These are phyloP conservation scores for Nicotiana sylvestris DNA, from an alignment of 257 asterid genomes.

Conservation along the genomic window DNA sequence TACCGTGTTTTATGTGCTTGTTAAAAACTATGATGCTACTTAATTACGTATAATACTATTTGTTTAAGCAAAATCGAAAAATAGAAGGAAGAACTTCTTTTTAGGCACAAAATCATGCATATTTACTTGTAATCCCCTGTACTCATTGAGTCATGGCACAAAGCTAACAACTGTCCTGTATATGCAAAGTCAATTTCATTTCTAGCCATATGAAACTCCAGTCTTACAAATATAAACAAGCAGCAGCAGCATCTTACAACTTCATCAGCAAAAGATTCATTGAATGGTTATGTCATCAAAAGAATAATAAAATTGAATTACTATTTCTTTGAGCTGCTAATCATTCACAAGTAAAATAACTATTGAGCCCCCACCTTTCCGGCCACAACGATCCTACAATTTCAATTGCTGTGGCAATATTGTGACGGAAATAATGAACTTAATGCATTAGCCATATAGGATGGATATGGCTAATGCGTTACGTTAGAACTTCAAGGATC, in stretches of 20 bases:
- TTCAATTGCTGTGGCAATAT: not conserved
- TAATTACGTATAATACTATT: too few species aligned
- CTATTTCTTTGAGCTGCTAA: slow-evolving; percentile 5
- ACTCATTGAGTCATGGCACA: too few species aligned
- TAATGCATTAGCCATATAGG: not conserved
- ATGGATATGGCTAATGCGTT: too few species aligned
- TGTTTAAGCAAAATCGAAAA: too few species aligned
- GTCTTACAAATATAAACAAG: not conserved
- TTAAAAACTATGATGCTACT: too few species aligned
- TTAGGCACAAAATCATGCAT: too few species aligned
- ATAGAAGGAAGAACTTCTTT: too few species aligned
- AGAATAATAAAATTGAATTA: not conserved
- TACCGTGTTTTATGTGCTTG: too few species aligned
- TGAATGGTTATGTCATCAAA: not conserved
- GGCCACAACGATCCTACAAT: not conserved
- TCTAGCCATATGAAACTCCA: slow-evolving; percentile 4
- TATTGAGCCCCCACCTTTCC: not conserved
- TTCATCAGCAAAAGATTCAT: slow-evolving; percentile 2
- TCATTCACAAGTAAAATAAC: not conserved
- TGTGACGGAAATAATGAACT: not conserved
- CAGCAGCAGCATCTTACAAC: not conserved
- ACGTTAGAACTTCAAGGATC: not conserved
- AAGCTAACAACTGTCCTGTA: not conserved
- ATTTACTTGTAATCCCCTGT: too few species aligned
- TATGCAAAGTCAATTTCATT: not conserved